Conservation (phyloP, 2,329 filamentous ascomycete species). For the Fusarium robinianum region DNA sequence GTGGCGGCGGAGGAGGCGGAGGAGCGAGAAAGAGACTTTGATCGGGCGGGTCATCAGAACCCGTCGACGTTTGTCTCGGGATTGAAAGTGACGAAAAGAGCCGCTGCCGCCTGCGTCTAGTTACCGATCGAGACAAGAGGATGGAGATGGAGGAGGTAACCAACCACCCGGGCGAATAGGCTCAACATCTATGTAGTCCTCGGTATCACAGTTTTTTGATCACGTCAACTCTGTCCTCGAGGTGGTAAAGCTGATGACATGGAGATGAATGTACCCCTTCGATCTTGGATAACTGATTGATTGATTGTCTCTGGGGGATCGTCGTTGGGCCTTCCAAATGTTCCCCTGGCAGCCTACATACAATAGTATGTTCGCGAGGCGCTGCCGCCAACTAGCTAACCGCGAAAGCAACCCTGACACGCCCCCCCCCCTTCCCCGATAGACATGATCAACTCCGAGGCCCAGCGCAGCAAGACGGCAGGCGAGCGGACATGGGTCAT, state of each 20-base stretch:
- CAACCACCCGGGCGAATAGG: no score
- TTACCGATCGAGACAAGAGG: no score
- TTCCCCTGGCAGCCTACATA: slow-evolving; percentile 18
- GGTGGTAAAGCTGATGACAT: no score
- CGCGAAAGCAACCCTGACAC: no score
- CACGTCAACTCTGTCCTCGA: no score
- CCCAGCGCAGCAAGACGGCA: slow-evolving; percentile 19
- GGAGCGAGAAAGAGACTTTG: not conserved
- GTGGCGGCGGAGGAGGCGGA: slow-evolving; percentile 20
- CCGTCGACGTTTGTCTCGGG: slow-evolving; percentile 16
- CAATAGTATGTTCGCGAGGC: slow-evolving; percentile 23
- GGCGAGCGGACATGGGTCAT: slow-evolving; percentile 21
- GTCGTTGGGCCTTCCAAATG: slow-evolving; percentile 18
- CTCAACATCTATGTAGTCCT: no score
- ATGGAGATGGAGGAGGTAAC: no score
- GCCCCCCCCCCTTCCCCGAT: slow-evolving; percentile 19
- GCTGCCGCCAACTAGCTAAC: slow-evolving; percentile 24
- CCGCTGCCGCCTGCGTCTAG: slow-evolving; percentile 17
- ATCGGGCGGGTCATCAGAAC: slow-evolving; percentile 2
- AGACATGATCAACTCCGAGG: slow-evolving; percentile 28
- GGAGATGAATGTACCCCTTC: no score
- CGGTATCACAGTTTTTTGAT: no score
- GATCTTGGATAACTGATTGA: no score
- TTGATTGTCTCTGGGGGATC: slow-evolving; percentile 13
- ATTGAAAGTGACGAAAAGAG: slow-evolving; percentile 11